Conservation (phyloP, 352 stramenopile species). For the Globisporangium perplexum region DNA sequence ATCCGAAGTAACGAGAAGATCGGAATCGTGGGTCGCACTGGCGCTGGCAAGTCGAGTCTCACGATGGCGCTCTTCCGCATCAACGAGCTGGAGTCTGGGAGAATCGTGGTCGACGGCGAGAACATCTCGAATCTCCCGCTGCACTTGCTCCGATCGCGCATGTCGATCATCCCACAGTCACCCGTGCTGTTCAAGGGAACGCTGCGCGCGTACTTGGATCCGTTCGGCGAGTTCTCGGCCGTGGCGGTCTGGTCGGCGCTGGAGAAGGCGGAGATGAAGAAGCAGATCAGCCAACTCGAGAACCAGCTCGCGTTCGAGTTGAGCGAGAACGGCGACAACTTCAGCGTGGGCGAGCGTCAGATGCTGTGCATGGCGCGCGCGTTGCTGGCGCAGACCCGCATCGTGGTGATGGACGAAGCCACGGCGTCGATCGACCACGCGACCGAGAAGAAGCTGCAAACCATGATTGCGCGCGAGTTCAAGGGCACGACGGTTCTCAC, state of each 20-base stretch:
- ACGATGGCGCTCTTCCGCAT: constrained; percentile 91
- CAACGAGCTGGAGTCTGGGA: constrained; percentile 77
- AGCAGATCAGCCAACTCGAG: constrained; percentile 32
- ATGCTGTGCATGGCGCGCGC: constrained; percentile 89
- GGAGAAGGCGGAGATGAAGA: constrained; percentile 45
- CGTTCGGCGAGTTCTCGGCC: constrained; percentile 65
- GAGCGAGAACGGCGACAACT: constrained; percentile 86
- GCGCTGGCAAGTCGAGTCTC: constrained; percentile 84
- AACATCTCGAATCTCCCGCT: constrained; percentile 31
- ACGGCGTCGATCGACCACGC: constrained; percentile 65
- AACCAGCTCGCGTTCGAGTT: constrained; percentile 47
- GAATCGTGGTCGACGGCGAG: constrained; percentile 68
- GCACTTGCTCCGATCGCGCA: constrained; percentile 32
- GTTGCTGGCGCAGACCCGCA: constrained; percentile 60
- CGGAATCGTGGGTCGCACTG: constrained; percentile 89
- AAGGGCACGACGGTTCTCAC: constrained; percentile 84
- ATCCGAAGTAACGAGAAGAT: constrained; percentile 62
- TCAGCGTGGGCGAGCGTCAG: constrained; percentile 87
- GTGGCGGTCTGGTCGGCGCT: constrained; percentile 39
- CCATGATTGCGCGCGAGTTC: constrained; percentile 86
- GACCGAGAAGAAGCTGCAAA: constrained; percentile 31
- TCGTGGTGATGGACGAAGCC: constrained; percentile 73
- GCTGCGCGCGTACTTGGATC: constrained; percentile 81
- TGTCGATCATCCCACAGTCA: constrained; percentile 37
- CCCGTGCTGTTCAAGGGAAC: constrained; percentile 86